Base-by-base conservation (phyloP, 2,329 filamentous ascomycete genomes). In the Trichoderma koningiopsis region DNA sequence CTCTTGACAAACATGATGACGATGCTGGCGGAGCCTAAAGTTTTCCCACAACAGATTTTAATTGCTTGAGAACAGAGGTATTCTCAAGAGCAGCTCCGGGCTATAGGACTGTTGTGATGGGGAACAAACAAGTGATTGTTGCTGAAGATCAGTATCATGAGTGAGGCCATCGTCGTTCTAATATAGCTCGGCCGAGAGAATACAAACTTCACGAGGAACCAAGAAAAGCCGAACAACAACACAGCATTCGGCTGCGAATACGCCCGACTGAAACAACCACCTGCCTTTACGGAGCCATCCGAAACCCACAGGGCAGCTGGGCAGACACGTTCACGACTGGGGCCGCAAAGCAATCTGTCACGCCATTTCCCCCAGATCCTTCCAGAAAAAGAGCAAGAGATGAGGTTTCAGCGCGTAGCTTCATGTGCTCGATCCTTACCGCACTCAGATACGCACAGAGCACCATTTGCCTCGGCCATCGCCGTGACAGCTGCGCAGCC, bases 1-100 rank as follows among this genome's bases (percentile, higher is more conserved):
- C 29, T 66, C 63, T 66, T 66, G 3, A 58, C 37, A 49, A 66
- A 66, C 63, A 66, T 66, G 63, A 58, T 66, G 63, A 37, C 4
- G 33, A 47, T 3, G 24, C 7, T 19, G n/a, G 10, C 33, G 19
- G 2, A 14, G 6, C 13, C 35, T 27, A 1, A 35, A 35, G 33
- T 10, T 53, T 37, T 37, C 13, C 22, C 31, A 43, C 24, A 31
- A 37, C 19, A 33, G 4, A 22, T 40, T 57, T 57, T 11, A n/a
- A 22, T 57, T 66, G 13, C 13, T 27, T 16, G 27, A 49, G 6
- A 16, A 33, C 35, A 52, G 13, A 5, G 29, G 43, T 16, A n/a
- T 22, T 29, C 22, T 63, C 22, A 55, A 29, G 31, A 55, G 52
- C 22, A 55, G 61, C 27, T 64, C 24, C 49, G 37, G 61, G 49